These are phyloP conservation scores for Discostella stelligera DNA, from an alignment of 352 stramenopile species.

Conservation along the genomic window DNA sequence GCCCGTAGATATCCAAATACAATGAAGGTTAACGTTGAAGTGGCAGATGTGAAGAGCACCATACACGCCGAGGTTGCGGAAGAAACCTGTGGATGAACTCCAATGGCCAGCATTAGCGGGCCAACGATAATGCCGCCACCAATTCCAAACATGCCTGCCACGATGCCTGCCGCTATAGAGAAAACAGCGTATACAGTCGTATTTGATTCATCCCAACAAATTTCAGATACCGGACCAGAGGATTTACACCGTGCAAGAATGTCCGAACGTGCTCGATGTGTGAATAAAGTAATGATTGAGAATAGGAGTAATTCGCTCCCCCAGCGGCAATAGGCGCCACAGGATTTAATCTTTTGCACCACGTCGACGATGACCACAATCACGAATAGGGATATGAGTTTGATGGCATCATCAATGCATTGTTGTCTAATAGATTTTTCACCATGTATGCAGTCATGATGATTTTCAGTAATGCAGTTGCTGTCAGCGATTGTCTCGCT, in stretches of 20 bases:
- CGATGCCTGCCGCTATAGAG: conserved; percentile 90
- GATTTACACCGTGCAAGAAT: conserved; percentile 89
- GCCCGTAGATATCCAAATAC: conserved; percentile 90
- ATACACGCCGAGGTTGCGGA: conserved; percentile 90
- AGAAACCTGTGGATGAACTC: conserved; percentile 87
- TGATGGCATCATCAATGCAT: background rate
- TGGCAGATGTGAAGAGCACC: conserved; percentile 89
- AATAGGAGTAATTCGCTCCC: conserved; percentile 88
- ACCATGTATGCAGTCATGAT: background rate
- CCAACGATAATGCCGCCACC: conserved; percentile 97
- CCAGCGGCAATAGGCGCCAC: conserved; percentile 91
- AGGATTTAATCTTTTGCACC: conserved; percentile 49
- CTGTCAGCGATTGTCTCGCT: conserved; percentile 32
- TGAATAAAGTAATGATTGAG: conserved; percentile 80
- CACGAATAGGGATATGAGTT: background rate
- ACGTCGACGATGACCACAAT: conserved; percentile 1
- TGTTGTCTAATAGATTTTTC: background rate
- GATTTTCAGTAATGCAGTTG: background rate
- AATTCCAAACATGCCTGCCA: conserved; percentile 91
- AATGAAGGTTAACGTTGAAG: conserved; percentile 93
- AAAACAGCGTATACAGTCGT: conserved; percentile 91
- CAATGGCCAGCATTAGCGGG: conserved; percentile 96
- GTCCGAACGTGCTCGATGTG: conserved; percentile 82
- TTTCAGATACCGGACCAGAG: conserved; percentile 76
- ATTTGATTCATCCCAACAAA: conserved; percentile 90